These are phyloP conservation scores for Aspergillus latus DNA, from an alignment of 2,329 filamentous ascomycete species.

Conservation along the genomic window DNA sequence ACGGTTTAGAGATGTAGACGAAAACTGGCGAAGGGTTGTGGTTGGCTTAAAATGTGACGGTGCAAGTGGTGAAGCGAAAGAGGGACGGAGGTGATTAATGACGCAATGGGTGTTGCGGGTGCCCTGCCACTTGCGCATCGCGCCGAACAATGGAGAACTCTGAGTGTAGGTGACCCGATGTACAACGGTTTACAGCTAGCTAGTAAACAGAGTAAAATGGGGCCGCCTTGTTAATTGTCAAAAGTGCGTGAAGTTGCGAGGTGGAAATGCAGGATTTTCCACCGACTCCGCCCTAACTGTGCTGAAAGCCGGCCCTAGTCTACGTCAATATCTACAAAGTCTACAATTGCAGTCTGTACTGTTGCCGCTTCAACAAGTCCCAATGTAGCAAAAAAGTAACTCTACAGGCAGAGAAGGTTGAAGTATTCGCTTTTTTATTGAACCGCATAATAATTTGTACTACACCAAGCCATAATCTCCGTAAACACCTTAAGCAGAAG, in stretches of 20 bases:
- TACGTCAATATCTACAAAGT: no score
- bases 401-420: constrained; percentile 11
- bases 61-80: constrained; percentile 17
- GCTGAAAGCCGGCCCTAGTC: background rate
- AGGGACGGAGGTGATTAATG: constrained; percentile 24
- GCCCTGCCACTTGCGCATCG: constrained; percentile 18
- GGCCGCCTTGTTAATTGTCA: background rate
- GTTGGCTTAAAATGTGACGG: constrained; percentile 6
- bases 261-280: constrained; percentile 1
- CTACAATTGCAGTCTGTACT: no score
- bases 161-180: background rate
- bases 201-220: background rate
- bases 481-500: constrained; percentile 53
- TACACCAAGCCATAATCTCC: constrained; percentile 34
- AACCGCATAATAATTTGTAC: constrained; percentile 41
- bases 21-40: background rate
- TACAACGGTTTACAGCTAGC: background rate
- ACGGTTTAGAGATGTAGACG: background rate
- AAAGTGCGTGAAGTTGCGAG: background rate
- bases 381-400: background rate
- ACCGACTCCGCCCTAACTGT: constrained; percentile 7
- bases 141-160: background rate
- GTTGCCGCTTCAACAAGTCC: no score
- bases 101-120: constrained; percentile 26
- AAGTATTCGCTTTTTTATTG: constrained; percentile 45